These are phyloP conservation scores for Didymella pinodella DNA, from an alignment of 2,329 filamentous ascomycete genomes.

Conservation along the genomic window DNA sequence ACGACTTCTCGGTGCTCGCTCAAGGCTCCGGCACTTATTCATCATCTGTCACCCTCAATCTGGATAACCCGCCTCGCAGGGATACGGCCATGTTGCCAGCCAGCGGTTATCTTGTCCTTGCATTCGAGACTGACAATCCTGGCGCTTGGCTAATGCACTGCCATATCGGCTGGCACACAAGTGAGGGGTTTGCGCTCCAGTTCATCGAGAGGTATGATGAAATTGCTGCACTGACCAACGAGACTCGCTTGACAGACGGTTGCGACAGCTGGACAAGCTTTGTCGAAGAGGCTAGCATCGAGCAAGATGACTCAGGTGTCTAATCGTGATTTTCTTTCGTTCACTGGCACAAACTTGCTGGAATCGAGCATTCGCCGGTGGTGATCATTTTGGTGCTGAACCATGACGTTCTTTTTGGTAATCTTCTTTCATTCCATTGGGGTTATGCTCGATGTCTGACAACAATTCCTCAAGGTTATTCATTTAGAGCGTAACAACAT, in stretches of 20 bases:
- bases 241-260: constrained; percentile 8
- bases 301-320: constrained; percentile 42
- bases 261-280: constrained; percentile 30
- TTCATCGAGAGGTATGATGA: constrained; percentile 42
- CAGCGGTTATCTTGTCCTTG: constrained; percentile 45
- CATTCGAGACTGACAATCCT: constrained; percentile 49
- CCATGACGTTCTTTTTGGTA: not conserved
- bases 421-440: not conserved
- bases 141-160: constrained; percentile 51
- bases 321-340: constrained; percentile 3
- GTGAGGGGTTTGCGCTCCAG: constrained; percentile 46
- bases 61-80: constrained; percentile 44
- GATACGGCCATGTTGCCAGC: constrained; percentile 45
- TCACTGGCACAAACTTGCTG: not conserved
- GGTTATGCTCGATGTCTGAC: not conserved
- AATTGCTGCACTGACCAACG: constrained; percentile 34
- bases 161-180: constrained; percentile 51
- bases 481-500: too few species aligned
- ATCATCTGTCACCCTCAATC: constrained; percentile 24
- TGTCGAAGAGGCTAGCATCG: constrained; percentile 20
- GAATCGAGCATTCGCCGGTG: too few species aligned
- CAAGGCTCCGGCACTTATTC: constrained; percentile 38
- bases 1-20: constrained; percentile 46
- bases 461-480: too few species aligned
- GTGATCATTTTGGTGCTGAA: not conserved